Percentiles rank a stretch among this genome's conserved stretches.
Conservation (phyloP, 2,329 filamentous ascomycete genomes). For the Verticillium longisporum region DNA sequence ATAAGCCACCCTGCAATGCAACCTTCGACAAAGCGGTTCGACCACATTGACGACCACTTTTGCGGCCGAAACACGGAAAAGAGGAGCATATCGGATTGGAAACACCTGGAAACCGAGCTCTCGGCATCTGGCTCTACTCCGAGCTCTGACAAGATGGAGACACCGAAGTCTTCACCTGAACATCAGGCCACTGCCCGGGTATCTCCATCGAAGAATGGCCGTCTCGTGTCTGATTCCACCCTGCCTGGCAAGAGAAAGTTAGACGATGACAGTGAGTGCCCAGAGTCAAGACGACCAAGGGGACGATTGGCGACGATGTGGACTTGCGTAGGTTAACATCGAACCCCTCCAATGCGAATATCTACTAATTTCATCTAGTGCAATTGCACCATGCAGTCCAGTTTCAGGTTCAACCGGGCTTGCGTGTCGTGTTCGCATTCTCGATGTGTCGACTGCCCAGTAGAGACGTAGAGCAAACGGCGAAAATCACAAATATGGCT, state of each 20-base stretch:
- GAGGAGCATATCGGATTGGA: constrained; percentile 51
- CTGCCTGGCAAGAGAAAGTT: not conserved
- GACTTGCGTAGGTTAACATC: constrained; percentile 19
- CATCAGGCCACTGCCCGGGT: not conserved
- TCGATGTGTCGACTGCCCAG: constrained; percentile 3
- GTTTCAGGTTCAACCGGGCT: not conserved
- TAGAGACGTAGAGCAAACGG: not conserved
- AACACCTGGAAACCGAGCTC: constrained; percentile 23
- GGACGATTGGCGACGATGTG: constrained; percentile 16
- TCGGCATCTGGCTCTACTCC: constrained; percentile 3
- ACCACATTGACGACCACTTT: constrained; percentile 74
- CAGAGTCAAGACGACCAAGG: constrained; percentile 7
- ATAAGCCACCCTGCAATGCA: constrained; percentile 41
- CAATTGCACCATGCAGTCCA: not conserved
- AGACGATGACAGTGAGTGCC: constrained; percentile 8
- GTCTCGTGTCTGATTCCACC: not conserved
- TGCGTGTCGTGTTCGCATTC: constrained; percentile 5
- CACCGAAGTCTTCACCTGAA: not conserved
- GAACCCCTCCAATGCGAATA: not conserved
- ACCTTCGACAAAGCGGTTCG: constrained; percentile 49
- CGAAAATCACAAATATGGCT: not conserved
- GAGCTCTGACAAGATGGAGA: not conserved
- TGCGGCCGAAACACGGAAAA: constrained; percentile 38
- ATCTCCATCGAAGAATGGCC: not conserved
- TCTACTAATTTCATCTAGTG: constrained; percentile 1